phyloP scores from a whole-genome alignment of 805 yeast species.

The Candida morakotiae region DNA sequence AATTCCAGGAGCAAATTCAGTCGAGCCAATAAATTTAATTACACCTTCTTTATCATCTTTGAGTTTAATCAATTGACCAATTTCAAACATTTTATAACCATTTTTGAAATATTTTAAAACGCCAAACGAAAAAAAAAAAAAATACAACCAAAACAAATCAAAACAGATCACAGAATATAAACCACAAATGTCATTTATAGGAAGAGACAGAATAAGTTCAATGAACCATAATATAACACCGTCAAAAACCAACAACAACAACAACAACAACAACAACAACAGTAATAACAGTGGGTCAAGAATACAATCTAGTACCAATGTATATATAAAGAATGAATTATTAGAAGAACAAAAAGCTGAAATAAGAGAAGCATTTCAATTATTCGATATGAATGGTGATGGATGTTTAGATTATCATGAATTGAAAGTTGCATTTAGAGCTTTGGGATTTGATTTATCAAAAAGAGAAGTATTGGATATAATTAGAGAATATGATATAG shows the following conservation, averaged over 20 bases:
- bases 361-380: conserved; percentile 83
- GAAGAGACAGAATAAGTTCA: conserved; percentile 1
- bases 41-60: conserved; percentile 40
- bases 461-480: conserved; percentile 72
- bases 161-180: neutral
- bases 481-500: conserved; percentile 77
- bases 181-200: neutral
- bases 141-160: neutral
- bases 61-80: conserved; percentile 32
- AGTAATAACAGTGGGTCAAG: neutral
- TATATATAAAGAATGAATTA: conserved; percentile 51
- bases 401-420: conserved; percentile 91
- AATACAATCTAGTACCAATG: neutral
- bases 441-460: conserved; percentile 83
- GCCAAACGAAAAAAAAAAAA: neutral
- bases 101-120: neutral
- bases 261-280: too few relatives aligned
- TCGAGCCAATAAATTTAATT: conserved; percentile 48
- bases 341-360: conserved; percentile 87
- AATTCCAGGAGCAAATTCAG: conserved; percentile 54
- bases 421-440: conserved; percentile 87
- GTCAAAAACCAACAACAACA: too few relatives aligned
- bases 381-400: conserved; percentile 91
- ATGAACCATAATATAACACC: conserved; percentile 1
- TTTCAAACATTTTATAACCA: conserved; percentile 4